A percentile compares a stretch with the other conserved stretches of the same genome.
phyloP scores from a whole-genome alignment of 2,329 filamentous ascomycete species.

The Madurella mycetomatis region DNA sequence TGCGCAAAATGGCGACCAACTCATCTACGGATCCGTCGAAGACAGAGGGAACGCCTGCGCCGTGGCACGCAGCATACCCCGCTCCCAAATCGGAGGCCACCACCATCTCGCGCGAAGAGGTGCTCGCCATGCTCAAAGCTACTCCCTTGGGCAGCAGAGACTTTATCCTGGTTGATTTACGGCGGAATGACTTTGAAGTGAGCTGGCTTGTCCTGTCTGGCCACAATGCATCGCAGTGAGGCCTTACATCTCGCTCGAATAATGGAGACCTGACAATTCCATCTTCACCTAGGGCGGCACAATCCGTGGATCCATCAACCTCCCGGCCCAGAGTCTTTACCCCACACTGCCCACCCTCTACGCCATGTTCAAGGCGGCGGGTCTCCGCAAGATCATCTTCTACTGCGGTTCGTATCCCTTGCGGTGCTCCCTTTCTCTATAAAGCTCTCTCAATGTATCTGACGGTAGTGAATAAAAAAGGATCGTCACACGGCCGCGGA shows the following conservation, averaged over 20 bases:
- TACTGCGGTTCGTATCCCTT: conserved; percentile 41
- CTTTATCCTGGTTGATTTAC: conserved; percentile 38
- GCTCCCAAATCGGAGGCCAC: conserved; percentile 16
- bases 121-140: conserved; percentile 17
- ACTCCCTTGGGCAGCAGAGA: conserved; percentile 21
- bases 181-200: conserved; percentile 41
- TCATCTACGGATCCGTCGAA: neutral
- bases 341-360: conserved; percentile 41
- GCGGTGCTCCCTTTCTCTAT: neutral
- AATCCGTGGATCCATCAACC: conserved; percentile 49
- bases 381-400: conserved; percentile 40
- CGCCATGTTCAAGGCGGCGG: conserved; percentile 38
- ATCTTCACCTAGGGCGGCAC: conserved; percentile 45
- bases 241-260: too few relatives aligned
- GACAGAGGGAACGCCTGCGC: neutral
- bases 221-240: too few relatives aligned
- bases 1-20: neutral
- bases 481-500: conserved; percentile 51
- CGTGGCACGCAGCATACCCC: conserved; percentile 23
- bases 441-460: too few relatives aligned
- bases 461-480: conserved; percentile 32
- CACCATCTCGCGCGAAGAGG: conserved; percentile 21
- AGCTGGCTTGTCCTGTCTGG: neutral
- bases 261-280: neutral
- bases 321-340: conserved; percentile 45